Base-by-base conservation (phyloP, 2,329 filamentous ascomycete species). In the Diplocarpon mali region DNA sequence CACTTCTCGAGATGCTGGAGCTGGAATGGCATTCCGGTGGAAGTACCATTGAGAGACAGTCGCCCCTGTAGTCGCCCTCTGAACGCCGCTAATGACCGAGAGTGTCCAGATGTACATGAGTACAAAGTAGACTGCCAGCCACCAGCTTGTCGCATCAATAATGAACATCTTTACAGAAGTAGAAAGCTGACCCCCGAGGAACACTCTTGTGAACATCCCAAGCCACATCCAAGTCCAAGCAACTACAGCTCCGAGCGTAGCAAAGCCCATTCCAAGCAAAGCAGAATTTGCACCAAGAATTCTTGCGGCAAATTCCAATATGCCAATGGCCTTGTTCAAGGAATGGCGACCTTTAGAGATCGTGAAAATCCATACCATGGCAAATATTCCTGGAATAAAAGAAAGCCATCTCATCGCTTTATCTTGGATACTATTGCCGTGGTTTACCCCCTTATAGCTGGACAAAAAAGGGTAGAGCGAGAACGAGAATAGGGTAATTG, bases 41-140 rank as follows among this genome's bases (percentile, higher is more conserved):
- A 96, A 98, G 65, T 98, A 98, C 92, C 92, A 98, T 64, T 98
- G 92, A 34, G 87, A 94, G 17, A 96, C 90, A 0, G 90, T 95
- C 10, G 92, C 92, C 17, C 88, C 90, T 12, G 90, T 95, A 13
- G 89, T 92, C 16, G 86, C 82, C 47, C 92, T 81, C 63, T 98
- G 90, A 16, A 96, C 76, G 14, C 87, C 88, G 46, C 87, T 83
- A 60, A 94, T 80, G 46, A 96, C 78, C 2, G 85, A 84, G 35
- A 95, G 70, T 0, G 88, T 92, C 92, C 92, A 98, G 55, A 96
- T 80, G 64, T 95, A 96, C 69, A 95, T 83, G 47, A 96, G 68
- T 53, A 95, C 78, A 66, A 95, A 98, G 62, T 82, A 94, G 17
- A 78, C 74, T n/a, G 85, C 92, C 3, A 98, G 72, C 85, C 88